These are phyloP conservation scores for Mucor plumbeus DNA, from an alignment of 371 early-diverging fungal species.

Conservation along the genomic window DNA sequence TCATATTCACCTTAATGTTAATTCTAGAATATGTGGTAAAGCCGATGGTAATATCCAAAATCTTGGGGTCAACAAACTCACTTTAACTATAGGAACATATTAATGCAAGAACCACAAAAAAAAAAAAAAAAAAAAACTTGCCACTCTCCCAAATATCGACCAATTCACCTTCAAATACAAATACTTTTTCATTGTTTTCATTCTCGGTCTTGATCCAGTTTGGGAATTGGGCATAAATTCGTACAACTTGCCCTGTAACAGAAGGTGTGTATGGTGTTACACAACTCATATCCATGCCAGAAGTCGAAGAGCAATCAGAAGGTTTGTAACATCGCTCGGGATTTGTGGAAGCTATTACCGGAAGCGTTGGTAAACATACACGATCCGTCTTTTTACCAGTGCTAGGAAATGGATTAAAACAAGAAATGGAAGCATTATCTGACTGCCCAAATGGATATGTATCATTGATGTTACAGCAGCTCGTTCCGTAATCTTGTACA, in stretches of 20 bases:
- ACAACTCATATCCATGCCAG: conserved; percentile 36
- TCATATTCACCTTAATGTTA: conserved; percentile 53
- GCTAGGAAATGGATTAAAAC: conserved; percentile 48
- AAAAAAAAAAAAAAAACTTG: too few species aligned
- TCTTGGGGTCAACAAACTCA: conserved; percentile 63
- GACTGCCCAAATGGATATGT: conserved; percentile 61
- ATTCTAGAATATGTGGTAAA: conserved; percentile 63
- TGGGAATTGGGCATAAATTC: conserved; percentile 52
- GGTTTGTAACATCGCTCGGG: conserved; percentile 42
- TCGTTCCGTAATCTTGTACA: conserved; percentile 22
- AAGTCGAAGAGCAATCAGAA: conserved; percentile 34
- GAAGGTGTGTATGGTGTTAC: conserved; percentile 66
- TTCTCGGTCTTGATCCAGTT: conserved; percentile 37
- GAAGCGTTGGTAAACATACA: conserved; percentile 44
- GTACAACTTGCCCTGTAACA: conserved; percentile 57
- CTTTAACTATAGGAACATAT: conserved; percentile 55
- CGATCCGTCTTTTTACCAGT: conserved; percentile 7
- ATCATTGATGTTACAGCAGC: conserved; percentile 60
- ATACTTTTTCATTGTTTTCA: conserved; percentile 37
- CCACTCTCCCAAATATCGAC: conserved; percentile 68
- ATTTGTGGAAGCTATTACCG: conserved; percentile 37
- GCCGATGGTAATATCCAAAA: conserved; percentile 63
- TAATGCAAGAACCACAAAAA: conserved; percentile 3
- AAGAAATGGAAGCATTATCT: conserved; percentile 48
- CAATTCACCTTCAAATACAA: conserved; percentile 64